Evolutionary conservation across 495 filamentous ascomycete species (phyloP).

Genomic region (Xylaria acuta): DNA sequence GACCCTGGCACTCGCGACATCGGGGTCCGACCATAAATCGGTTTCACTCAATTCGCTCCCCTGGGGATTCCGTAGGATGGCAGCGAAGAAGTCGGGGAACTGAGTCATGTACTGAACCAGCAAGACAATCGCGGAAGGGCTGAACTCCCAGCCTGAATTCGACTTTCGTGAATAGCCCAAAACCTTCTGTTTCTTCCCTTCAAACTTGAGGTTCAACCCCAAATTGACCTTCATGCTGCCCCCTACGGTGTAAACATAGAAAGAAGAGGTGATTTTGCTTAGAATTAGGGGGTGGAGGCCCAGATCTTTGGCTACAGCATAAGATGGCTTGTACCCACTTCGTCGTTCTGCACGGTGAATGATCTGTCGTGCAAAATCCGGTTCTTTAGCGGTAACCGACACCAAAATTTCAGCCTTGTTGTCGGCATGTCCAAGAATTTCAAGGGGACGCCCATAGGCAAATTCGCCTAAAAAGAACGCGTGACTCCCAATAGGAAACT

Average conservation of each 20-base stretch:
- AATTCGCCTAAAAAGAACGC: conserved; percentile 98
- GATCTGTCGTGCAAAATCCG: conserved; percentile 79
- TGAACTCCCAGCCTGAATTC: conserved; percentile 92
- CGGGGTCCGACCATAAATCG: conserved; percentile 81
- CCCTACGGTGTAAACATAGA: conserved; percentile 79
- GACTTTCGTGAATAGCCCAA: conserved; percentile 90
- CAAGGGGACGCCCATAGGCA: conserved; percentile 87
- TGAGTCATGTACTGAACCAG: conserved; percentile 87
- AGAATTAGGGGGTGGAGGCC: conserved; percentile 83
- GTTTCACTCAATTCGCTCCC: conserved; percentile 64
- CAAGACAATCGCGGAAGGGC: conserved; percentile 78
- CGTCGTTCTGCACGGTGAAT: conserved; percentile 68
- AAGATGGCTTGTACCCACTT: conserved; percentile 84
- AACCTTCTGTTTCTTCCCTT: conserved; percentile 93
- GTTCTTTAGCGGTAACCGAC: conserved; percentile 71
- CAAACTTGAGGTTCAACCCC: conserved; percentile 95
- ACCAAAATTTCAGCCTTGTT: conserved; percentile 81
- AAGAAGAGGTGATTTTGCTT: conserved; percentile 94
- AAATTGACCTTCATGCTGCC: conserved; percentile 76
- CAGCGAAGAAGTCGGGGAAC: conserved; percentile 94
- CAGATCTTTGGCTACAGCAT: conserved; percentile 79
- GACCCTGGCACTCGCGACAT: conserved; percentile 67
- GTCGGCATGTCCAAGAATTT: conserved; percentile 69
- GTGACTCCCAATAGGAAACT: conserved; percentile 80
- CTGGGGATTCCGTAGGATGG: conserved; percentile 70